Conservation (phyloP, 1,284 basidiomycete species). For the Pseudozyma tsukubaensis region DNA sequence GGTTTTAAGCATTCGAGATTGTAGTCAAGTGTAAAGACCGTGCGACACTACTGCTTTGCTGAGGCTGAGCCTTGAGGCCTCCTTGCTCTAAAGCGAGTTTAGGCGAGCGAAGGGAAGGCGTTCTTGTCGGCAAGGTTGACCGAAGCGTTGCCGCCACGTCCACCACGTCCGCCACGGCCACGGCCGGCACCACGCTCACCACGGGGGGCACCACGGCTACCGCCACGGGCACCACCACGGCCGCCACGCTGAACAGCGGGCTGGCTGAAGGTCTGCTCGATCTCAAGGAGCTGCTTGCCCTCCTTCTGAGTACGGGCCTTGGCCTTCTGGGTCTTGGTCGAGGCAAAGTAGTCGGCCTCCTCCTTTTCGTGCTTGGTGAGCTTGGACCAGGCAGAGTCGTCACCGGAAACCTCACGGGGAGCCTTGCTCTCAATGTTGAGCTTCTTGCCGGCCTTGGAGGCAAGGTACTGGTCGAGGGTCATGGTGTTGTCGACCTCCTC, state of each 20-base stretch:
- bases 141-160: constrained; percentile 74
- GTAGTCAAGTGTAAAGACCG: constrained; percentile 12
- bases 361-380: constrained; percentile 62
- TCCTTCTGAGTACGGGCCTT: constrained; percentile 50
- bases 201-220: constrained; percentile 46
- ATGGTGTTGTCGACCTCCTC: constrained; percentile 95
- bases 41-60: constrained; percentile 13
- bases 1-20: neutral
- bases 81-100: constrained; percentile 28
- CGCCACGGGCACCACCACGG: constrained; percentile 52
- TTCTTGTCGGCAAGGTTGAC: constrained; percentile 70
- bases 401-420: constrained; percentile 48
- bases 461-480: constrained; percentile 82
- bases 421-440: constrained; percentile 58
- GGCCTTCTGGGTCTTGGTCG: constrained; percentile 53
- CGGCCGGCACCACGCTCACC: constrained; percentile 52
- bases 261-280: constrained; percentile 63
- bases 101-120: constrained; percentile 67
- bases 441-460: constrained; percentile 74
- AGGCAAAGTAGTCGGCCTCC: constrained; percentile 62
- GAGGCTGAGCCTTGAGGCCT: neutral
- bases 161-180: constrained; percentile 71
- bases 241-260: constrained; percentile 54
- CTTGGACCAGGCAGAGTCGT: constrained; percentile 58
- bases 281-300: constrained; percentile 64